phyloP scores from a whole-genome alignment of 768 basidiomycete species.

The Lactarius vividus region DNA sequence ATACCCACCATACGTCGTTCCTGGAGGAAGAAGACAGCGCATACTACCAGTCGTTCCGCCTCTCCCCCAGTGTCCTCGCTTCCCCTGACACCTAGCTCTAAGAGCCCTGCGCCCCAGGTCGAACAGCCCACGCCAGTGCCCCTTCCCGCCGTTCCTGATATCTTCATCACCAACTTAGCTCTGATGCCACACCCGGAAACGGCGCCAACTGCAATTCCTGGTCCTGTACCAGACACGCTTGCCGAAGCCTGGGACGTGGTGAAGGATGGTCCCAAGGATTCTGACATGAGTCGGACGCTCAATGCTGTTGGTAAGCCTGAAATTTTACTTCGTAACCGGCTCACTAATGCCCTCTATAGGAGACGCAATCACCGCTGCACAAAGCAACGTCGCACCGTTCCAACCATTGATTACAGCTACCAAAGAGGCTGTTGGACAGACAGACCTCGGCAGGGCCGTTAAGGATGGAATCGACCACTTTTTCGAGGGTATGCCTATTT shows the following conservation, averaged over 20 bases:
- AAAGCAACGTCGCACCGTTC: not conserved
- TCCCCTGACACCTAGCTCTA: not conserved
- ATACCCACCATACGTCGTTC: not conserved
- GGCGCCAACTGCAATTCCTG: not conserved
- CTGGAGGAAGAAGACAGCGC: conserved; percentile 2
- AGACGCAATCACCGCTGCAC: not conserved
- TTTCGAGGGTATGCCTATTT: conserved; percentile 30
- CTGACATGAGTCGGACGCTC: not conserved
- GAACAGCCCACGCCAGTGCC: not conserved
- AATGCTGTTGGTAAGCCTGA: not conserved
- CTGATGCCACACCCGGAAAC: not conserved
- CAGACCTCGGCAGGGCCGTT: conserved; percentile 12
- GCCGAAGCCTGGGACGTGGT: conserved; percentile 3
- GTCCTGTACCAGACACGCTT: conserved; percentile 2
- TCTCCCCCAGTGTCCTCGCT: not conserved
- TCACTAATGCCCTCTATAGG: not conserved
- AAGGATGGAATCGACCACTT: conserved; percentile 29
- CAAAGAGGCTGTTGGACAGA: conserved; percentile 2
- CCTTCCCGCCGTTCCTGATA: not conserved
- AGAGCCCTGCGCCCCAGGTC: not conserved
- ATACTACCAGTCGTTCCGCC: not conserved
- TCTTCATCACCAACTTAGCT: not conserved
- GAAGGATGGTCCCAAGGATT: not conserved
- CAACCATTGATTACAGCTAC: conserved; percentile 5
- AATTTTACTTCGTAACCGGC: fast-evolving